phyloP scores from a whole-genome alignment of 768 basidiomycete species.

The Neoboletus magnificus region DNA sequence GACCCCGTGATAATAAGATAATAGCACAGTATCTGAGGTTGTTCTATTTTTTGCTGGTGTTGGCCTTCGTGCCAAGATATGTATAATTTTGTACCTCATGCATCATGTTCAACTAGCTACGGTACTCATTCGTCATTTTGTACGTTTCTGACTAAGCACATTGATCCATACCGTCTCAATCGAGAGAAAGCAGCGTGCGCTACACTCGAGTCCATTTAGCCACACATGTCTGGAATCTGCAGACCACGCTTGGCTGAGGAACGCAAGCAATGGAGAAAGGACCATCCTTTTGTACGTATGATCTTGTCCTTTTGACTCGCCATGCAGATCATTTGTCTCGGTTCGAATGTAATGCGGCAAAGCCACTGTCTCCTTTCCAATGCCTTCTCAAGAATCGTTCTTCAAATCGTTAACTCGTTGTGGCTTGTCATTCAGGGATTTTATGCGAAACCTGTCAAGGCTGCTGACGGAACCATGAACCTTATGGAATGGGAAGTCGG shows the following conservation, averaged over 20 bases:
- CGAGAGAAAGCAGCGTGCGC: background rate
- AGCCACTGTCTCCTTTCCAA: background rate
- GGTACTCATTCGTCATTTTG: background rate
- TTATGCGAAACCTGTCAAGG: constrained; percentile 91
- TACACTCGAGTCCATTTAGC: background rate
- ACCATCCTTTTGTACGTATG: constrained; percentile 90
- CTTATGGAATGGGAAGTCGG: constrained; percentile 99
- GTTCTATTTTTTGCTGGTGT: background rate
- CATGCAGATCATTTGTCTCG: background rate
- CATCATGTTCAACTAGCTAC: background rate
- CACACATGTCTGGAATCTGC: constrained; percentile 80
- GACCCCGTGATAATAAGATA: constrained; percentile 3
- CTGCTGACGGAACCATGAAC: constrained; percentile 90
- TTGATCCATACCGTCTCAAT: background rate
- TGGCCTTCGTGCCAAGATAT: background rate
- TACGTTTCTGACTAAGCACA: constrained; percentile 20
- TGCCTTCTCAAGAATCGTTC: background rate
- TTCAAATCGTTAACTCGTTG: constrained; percentile 2
- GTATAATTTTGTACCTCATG: background rate
- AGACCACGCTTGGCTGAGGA: constrained; percentile 92
- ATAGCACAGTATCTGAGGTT: background rate
- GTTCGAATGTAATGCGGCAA: background rate
- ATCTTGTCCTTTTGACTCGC: background rate
- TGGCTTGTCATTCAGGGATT: constrained; percentile 66
- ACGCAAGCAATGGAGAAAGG: constrained; percentile 98